Evolutionary conservation across 768 basidiomycete genomes (phyloP).

Genomic region (Trametes coccinea): DNA sequence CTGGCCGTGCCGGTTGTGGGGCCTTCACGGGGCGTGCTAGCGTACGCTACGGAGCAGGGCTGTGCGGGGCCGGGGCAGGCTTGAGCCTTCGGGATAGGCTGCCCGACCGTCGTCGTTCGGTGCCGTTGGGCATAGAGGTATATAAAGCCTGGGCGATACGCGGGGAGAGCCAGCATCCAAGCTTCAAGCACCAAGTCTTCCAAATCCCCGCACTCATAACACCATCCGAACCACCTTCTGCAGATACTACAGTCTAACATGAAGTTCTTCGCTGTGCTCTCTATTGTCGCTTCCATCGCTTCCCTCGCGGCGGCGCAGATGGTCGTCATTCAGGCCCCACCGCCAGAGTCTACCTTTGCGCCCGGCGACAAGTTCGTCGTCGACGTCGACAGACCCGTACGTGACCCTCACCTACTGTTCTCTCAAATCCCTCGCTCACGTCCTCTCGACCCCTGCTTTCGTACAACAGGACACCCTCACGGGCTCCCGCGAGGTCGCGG

Average conservation of each 20-base stretch:
- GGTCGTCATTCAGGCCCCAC: conserved; percentile 8
- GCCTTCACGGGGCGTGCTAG: too few relatives aligned
- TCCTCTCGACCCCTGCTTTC: not conserved
- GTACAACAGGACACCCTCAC: conserved; percentile 30
- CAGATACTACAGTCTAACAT: not conserved
- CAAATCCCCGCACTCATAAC: too few relatives aligned
- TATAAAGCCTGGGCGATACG: too few relatives aligned
- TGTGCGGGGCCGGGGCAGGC: too few relatives aligned
- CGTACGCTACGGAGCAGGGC: too few relatives aligned
- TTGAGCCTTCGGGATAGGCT: too few relatives aligned
- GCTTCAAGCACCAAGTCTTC: too few relatives aligned
- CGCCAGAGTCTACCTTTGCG: not conserved
- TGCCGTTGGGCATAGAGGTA: too few relatives aligned
- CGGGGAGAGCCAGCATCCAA: too few relatives aligned
- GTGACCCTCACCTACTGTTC: not conserved
- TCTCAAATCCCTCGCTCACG: not conserved
- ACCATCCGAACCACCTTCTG: not conserved
- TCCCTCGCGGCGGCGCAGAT: conserved; percentile 19
- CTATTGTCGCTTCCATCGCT: conserved; percentile 20
- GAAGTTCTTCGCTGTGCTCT: not conserved
- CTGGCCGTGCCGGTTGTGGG: too few relatives aligned
- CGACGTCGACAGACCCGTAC: conserved; percentile 6
- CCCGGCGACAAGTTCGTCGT: conserved; percentile 11
- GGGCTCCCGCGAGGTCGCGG: conserved; percentile 33
- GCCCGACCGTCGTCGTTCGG: too few relatives aligned